Conservation (phyloP, 1,284 basidiomycete species). For the Apiotrichum gracile region DNA sequence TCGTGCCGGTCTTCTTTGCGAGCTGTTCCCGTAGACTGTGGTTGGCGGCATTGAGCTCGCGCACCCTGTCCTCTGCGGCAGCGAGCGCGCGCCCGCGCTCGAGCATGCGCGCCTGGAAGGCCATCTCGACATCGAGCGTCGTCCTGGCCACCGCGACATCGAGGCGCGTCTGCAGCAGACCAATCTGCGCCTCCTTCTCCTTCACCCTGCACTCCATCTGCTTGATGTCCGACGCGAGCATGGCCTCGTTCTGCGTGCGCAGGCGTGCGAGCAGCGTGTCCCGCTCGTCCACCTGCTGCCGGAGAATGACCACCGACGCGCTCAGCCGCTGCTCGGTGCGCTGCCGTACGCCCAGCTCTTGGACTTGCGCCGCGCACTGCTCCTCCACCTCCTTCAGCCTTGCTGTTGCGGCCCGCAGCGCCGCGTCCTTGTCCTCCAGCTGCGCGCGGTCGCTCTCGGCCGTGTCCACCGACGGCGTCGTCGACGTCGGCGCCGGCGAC, state of each 20-base stretch:
- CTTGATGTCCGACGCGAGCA: neutral
- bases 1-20: neutral
- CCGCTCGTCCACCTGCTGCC: neutral
- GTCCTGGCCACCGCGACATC: neutral
- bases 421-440: neutral
- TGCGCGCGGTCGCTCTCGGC: neutral
- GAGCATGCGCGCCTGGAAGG: neutral
- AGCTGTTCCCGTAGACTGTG: neutral
- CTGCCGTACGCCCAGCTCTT: neutral
- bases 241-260: neutral
- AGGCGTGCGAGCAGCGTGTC: neutral
- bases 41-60: neutral
- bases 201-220: neutral
- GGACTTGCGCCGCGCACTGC: neutral
- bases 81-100: neutral
- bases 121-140: neutral
- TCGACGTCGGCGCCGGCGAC: neutral
- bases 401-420: neutral
- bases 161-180: neutral
- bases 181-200: neutral
- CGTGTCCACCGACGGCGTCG: neutral
- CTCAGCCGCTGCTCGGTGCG: neutral
- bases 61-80: neutral
- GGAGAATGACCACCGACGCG: neutral
- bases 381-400: neutral